Percentiles rank a stretch among this genome's conserved stretches.
phyloP scores from a whole-genome alignment of 768 basidiomycete species.

The Pulveroboletus sp. region DNA sequence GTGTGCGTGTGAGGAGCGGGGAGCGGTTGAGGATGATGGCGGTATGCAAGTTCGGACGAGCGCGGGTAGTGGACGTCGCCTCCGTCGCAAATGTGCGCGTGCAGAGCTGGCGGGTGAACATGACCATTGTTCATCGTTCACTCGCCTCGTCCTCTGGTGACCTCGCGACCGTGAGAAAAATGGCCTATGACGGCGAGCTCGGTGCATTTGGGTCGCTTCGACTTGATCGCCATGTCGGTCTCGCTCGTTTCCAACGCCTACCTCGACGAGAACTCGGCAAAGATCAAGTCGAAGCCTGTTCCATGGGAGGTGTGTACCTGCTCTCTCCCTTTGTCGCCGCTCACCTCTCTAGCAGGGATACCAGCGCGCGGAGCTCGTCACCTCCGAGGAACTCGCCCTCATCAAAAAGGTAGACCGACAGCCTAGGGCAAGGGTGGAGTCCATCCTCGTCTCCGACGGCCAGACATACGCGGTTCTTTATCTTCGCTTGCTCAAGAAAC shows the following conservation, averaged over 20 bases:
- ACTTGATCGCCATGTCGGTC: conserved; percentile 51
- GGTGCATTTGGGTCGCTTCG: neutral
- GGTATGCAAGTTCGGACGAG: conserved; percentile 44
- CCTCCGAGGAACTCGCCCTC: conserved; percentile 77
- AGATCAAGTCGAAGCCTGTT: conserved; percentile 85
- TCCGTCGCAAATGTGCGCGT: conserved; percentile 44
- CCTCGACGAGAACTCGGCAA: conserved; percentile 82
- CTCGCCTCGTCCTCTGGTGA: too few species aligned
- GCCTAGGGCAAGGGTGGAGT: conserved; percentile 65
- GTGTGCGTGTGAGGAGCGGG: conserved; percentile 68
- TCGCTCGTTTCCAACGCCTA: conserved; percentile 76
- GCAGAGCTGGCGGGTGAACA: conserved; percentile 8
- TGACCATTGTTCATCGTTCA: neutral
- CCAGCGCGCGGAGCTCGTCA: conserved; percentile 88
- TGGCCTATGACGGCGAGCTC: neutral
- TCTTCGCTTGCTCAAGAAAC: conserved; percentile 81
- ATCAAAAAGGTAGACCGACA: conserved; percentile 91
- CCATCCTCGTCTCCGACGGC: conserved; percentile 77
- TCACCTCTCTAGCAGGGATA: conserved; percentile 61
- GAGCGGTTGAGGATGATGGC: conserved; percentile 76
- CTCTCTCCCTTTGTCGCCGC: neutral
- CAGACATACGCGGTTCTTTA: conserved; percentile 82
- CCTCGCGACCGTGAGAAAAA: conserved; percentile 32
- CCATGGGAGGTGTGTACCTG: conserved; percentile 82
- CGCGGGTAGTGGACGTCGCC: conserved; percentile 10